Percentiles rank a stretch among this genome's conserved stretches.
Conservation (phyloP, 768 basidiomycete genomes). For the Russula compacta region DNA sequence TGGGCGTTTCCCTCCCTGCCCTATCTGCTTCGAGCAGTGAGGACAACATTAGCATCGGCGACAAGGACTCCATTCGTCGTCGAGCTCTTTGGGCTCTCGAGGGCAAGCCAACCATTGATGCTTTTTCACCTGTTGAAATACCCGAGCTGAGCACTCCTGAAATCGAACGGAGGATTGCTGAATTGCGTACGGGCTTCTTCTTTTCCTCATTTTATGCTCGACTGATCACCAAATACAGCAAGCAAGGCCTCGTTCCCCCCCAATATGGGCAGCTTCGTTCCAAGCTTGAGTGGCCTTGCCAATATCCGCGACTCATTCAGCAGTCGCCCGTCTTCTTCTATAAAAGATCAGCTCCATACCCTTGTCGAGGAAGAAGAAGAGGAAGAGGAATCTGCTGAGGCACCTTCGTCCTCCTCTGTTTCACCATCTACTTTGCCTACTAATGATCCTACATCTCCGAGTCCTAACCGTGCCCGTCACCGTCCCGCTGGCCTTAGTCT, state of each 20-base stretch:
- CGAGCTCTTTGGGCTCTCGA: conserved; percentile 82
- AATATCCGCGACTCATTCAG: conserved; percentile 75
- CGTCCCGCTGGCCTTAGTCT: conserved; percentile 62
- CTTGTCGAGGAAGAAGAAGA: conserved; percentile 84
- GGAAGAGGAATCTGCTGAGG: conserved; percentile 48
- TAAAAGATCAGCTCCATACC: conserved; percentile 72
- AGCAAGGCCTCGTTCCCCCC: conserved; percentile 53
- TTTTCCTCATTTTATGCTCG: background rate
- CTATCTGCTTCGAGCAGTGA: conserved; percentile 53
- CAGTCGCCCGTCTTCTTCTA: conserved; percentile 56
- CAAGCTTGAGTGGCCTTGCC: conserved; percentile 34
- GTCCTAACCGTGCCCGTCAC: conserved; percentile 41
- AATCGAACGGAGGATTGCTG: conserved; percentile 46
- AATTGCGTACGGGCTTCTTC: conserved; percentile 48
- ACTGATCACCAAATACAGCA: conserved; percentile 31
- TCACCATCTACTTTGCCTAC: conserved; percentile 7
- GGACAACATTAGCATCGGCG: conserved; percentile 58
- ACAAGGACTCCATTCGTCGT: conserved; percentile 71
- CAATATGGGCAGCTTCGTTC: conserved; percentile 34
- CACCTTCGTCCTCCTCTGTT: conserved; percentile 21
- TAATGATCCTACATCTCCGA: conserved; percentile 21
- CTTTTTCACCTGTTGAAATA: conserved; percentile 73
- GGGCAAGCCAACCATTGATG: conserved; percentile 59
- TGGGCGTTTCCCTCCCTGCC: conserved; percentile 70
- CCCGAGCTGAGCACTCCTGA: conserved; percentile 63